Conservation (phyloP, 768 basidiomycete species). For the Phylloporus sp. region DNA sequence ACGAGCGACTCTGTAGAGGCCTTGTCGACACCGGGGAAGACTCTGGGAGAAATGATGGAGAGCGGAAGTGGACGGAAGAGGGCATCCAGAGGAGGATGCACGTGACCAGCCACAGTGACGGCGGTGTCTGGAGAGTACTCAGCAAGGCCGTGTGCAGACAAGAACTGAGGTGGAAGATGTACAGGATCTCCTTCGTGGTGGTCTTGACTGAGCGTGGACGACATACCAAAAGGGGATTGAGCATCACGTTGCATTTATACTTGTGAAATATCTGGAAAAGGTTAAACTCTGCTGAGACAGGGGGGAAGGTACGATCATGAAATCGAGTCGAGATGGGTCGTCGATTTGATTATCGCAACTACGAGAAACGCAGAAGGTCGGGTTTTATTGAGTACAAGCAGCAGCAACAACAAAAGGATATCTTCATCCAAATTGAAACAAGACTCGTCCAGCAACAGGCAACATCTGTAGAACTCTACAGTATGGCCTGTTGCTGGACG, state of each 20-base stretch:
- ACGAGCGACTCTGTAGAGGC: conserved; percentile 39
- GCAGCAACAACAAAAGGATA: too few species aligned
- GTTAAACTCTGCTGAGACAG: neutral
- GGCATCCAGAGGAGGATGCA: conserved; percentile 11
- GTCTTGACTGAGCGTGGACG: neutral
- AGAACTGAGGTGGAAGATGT: conserved; percentile 14
- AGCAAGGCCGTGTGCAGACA: conserved; percentile 20
- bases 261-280: neutral
- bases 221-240: neutral
- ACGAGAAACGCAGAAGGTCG: too few species aligned
- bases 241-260: neutral
- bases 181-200: conserved; percentile 11
- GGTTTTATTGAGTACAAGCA: too few species aligned
- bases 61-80: conserved; percentile 23
- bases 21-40: conserved; percentile 33
- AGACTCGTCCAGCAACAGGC: neutral
- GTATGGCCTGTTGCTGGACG: neutral
- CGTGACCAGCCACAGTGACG: conserved; percentile 5
- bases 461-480: neutral
- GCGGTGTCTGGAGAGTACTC: conserved; percentile 20
- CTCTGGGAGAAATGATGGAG: conserved; percentile 31
- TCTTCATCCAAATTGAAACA: neutral
- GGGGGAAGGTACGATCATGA: too few species aligned
- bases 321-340: too few species aligned
- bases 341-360: too few species aligned